A percentile compares a stretch with the other conserved stretches of the same genome.
These are phyloP conservation scores for Neopestalotiopsis rosae DNA, from an alignment of 2,329 filamentous ascomycete species.

Conservation along the genomic window DNA sequence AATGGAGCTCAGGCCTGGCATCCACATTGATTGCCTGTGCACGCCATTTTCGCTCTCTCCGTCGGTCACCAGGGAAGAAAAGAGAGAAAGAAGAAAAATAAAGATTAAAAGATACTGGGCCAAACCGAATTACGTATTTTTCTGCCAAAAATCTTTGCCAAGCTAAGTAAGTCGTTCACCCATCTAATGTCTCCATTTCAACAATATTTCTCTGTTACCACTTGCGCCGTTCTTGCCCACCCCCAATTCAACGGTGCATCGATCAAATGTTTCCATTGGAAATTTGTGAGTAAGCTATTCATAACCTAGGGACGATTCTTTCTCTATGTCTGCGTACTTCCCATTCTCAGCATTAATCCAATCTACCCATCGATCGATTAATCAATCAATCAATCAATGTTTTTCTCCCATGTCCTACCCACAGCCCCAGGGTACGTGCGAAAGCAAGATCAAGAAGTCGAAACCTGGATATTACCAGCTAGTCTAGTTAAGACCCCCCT, in stretches of 20 bases:
- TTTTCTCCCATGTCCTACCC: constrained; percentile 18
- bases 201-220: background rate
- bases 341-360: background rate
- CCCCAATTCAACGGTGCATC: background rate
- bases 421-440: constrained; percentile 17
- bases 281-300: background rate
- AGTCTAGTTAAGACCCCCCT: constrained; percentile 11
- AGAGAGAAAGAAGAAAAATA: background rate
- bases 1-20: background rate
- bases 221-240: background rate
- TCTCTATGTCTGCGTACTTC: background rate
- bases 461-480: constrained; percentile 15
- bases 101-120: background rate
- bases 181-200: background rate
- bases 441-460: constrained; percentile 17
- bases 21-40: constrained; percentile 15
- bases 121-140: constrained; percentile 8
- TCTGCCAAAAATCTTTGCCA: background rate
- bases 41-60: constrained; percentile 18
- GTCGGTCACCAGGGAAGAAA: constrained; percentile 13
- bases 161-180: background rate
- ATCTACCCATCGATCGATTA: background rate
- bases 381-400: constrained; percentile 10
- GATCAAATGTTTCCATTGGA: background rate
- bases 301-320: background rate